These are phyloP conservation scores for Rubia yunnanensis DNA, from an alignment of 257 asterid species.

Conservation along the genomic window DNA sequence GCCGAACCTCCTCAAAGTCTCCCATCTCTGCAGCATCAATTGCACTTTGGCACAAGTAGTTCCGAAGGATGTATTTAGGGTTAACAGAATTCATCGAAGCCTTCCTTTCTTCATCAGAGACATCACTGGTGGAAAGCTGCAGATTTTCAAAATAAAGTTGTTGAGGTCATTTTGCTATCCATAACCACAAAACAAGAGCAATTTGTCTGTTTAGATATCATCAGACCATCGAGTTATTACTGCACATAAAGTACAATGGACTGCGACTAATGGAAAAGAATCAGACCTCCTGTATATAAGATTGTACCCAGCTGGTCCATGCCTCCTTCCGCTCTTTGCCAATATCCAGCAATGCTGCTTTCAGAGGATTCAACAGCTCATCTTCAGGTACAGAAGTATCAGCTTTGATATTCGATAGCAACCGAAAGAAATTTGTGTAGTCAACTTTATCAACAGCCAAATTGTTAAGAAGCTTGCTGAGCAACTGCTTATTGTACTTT, in stretches of 20 bases:
- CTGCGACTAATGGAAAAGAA: not conserved
- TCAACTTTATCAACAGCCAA: constrained; percentile 98
- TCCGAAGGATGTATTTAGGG: constrained; percentile 81
- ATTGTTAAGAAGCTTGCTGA: constrained; percentile 81
- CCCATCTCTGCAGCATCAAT: constrained; percentile 92
- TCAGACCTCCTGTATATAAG: constrained; percentile 75
- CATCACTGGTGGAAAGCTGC: constrained; percentile 57
- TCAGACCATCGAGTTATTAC: not conserved
- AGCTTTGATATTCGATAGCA: constrained; percentile 78
- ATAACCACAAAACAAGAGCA: not conserved
- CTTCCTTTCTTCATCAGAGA: constrained; percentile 64
- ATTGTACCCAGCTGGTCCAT: constrained; percentile 84
- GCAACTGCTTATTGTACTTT: constrained; percentile 81
- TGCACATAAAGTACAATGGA: not conserved
- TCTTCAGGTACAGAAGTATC: constrained; percentile 52
- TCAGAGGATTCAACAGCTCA: constrained; percentile 67
- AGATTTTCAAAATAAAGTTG: not conserved
- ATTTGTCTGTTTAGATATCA: not conserved
- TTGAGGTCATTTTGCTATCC: not conserved
- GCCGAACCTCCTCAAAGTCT: constrained; percentile 71
- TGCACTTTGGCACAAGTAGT: constrained; percentile 92
- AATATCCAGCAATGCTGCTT: constrained; percentile 89
- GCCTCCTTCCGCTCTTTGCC: constrained; percentile 93
- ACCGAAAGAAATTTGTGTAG: constrained; percentile 94
- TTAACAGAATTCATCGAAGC: constrained; percentile 73